A percentile compares a stretch with the other conserved stretches of the same genome.
phyloP scores from a whole-genome alignment of 2,329 filamentous ascomycete genomes.

The Penicillium aurantiogriseum region DNA sequence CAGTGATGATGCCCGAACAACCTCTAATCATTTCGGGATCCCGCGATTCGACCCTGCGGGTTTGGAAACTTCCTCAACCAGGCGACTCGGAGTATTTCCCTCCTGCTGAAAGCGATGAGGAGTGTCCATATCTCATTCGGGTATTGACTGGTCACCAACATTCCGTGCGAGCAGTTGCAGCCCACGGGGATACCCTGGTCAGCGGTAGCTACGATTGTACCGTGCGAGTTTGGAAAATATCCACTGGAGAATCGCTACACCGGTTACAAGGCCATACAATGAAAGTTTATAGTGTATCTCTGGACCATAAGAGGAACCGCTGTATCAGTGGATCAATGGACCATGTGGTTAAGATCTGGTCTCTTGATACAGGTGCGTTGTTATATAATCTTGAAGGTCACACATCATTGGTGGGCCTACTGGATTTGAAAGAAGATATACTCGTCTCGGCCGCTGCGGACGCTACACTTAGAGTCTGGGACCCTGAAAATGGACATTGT shows the following conservation, averaged over 20 bases:
- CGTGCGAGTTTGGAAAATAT: conserved; percentile 95
- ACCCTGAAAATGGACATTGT: conserved; percentile 87
- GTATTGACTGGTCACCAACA: conserved; percentile 83
- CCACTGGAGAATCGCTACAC: conserved; percentile 83
- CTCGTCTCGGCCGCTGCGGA: conserved; percentile 94
- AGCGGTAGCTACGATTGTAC: conserved; percentile 96
- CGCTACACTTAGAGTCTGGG: conserved; percentile 93
- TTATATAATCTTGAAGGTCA: conserved; percentile 92
- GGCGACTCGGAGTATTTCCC: conserved; percentile 75
- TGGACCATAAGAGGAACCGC: conserved; percentile 85
- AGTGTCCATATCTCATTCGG: conserved; percentile 88
- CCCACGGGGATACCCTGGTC: conserved; percentile 88
- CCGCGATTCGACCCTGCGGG: conserved; percentile 87
- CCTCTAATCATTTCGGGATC: conserved; percentile 97
- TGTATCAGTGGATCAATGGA: conserved; percentile 99
- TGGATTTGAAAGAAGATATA: conserved; percentile 84
- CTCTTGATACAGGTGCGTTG: conserved; percentile 78
- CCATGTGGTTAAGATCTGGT: conserved; percentile 96
- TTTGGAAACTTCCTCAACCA: conserved; percentile 87
- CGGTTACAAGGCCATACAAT: conserved; percentile 80
- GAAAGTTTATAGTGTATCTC: conserved; percentile 95
- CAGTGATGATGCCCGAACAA: conserved; percentile 87
- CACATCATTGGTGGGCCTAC: conserved; percentile 83
- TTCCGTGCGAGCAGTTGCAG: conserved; percentile 92
- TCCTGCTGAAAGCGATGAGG: conserved; percentile 67